Evolutionary conservation across 2,329 filamentous ascomycete species (phyloP).

Genomic region (Fusarium sp.): DNA sequence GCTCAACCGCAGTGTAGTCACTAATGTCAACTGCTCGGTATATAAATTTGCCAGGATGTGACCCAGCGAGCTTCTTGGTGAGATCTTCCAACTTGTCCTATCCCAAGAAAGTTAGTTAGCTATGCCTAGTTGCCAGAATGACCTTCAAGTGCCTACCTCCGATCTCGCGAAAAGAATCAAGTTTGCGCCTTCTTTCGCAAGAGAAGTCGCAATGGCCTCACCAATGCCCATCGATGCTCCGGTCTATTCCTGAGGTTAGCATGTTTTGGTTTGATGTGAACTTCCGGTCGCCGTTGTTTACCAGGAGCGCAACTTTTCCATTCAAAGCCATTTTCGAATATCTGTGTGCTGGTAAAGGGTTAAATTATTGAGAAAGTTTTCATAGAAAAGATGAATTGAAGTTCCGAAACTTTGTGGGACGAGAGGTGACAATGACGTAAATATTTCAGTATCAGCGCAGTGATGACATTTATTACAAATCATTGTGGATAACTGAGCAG

Average conservation of each 20-base stretch:
- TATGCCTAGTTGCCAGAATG: too few species aligned
- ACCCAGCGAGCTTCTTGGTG: not conserved
- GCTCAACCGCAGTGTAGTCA: not conserved
- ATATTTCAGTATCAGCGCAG: too few species aligned
- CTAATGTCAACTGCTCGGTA: conserved; percentile 1
- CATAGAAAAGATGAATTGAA: too few species aligned
- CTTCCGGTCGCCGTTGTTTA: too few species aligned
- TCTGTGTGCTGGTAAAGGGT: too few species aligned
- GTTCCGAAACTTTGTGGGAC: too few species aligned
- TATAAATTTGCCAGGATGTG: not conserved
- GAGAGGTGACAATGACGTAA: too few species aligned
- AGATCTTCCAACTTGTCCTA: not conserved
- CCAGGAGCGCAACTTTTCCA: too few species aligned
- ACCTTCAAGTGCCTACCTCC: not conserved
- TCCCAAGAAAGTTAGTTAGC: not conserved
- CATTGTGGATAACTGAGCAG: too few species aligned
- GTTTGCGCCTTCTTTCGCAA: conserved; percentile 11
- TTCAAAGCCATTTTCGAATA: too few species aligned
- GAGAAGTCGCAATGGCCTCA: not conserved
- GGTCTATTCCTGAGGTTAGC: not conserved
- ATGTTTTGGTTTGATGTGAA: accelerated
- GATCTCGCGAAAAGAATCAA: not conserved
- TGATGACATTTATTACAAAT: too few species aligned
- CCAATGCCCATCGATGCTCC: conserved; percentile 32
- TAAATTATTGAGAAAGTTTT: too few species aligned